phyloP scores from a whole-genome alignment of 2,329 filamentous ascomycete genomes.

The Cladorrhinum sp. region DNA sequence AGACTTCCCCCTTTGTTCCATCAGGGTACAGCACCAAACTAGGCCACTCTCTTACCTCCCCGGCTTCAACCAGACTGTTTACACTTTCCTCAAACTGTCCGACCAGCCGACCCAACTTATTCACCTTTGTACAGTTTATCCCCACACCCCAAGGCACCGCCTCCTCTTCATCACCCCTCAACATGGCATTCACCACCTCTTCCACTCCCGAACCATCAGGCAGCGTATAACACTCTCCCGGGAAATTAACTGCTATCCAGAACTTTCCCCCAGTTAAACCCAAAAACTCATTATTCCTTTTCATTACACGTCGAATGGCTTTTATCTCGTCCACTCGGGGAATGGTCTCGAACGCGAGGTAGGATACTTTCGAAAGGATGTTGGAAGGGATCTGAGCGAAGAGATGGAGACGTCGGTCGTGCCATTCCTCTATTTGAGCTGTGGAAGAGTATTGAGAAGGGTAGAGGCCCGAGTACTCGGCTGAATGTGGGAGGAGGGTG shows the following conservation, averaged over 20 bases:
- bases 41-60: constrained; percentile 43
- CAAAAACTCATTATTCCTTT: constrained; percentile 22
- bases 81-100: constrained; percentile 52
- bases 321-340: constrained; percentile 60
- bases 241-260: constrained; percentile 64
- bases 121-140: constrained; percentile 67
- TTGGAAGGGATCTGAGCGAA: constrained; percentile 42
- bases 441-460: constrained; percentile 38
- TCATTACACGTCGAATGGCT: constrained; percentile 50
- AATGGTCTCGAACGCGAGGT: constrained; percentile 64
- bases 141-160: constrained; percentile 59
- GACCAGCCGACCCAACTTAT: constrained; percentile 56
- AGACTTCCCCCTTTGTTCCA: constrained; percentile 65
- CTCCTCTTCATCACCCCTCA: constrained; percentile 29
- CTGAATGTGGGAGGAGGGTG: constrained; percentile 57
- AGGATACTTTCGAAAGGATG: constrained; percentile 41
- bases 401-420: constrained; percentile 50
- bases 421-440: constrained; percentile 52
- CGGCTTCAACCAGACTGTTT: constrained; percentile 32
- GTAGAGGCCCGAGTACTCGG: constrained; percentile 64
- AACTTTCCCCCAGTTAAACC: constrained; percentile 44
- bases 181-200: constrained; percentile 40
- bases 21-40: constrained; percentile 65
- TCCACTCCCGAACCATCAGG: constrained; percentile 54
- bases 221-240: constrained; percentile 48